Conservation (phyloP, 257 asterid species). For the Primulina tabacum region DNA sequence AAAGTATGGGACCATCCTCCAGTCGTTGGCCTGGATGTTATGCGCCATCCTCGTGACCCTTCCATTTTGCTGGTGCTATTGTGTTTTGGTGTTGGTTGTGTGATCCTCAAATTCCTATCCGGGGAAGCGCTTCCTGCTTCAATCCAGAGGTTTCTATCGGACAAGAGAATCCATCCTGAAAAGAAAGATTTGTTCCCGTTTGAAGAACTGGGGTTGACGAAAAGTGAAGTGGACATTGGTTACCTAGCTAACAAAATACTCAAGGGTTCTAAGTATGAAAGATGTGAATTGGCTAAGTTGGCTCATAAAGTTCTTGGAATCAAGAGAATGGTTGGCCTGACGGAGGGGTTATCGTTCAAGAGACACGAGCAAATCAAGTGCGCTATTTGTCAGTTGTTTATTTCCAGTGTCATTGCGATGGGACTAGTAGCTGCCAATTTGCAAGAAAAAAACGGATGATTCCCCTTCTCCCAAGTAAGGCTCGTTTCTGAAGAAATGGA, state of each 20-base stretch:
- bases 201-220: conserved; percentile 35
- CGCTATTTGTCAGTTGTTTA: conserved; percentile 44
- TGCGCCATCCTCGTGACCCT: too few relatives aligned
- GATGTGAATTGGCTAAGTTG: conserved; percentile 33
- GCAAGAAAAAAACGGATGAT: conserved; percentile 14
- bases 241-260: conserved; percentile 38
- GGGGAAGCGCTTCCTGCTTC: neutral
- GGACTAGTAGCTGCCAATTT: conserved; percentile 27
- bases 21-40: too few relatives aligned
- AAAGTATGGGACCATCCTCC: too few relatives aligned
- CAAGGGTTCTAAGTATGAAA: conserved; percentile 34
- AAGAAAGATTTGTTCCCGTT: conserved; percentile 32
- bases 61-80: too few relatives aligned
- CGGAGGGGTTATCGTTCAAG: conserved; percentile 44
- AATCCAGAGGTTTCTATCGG: neutral
- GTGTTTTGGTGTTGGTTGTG: conserved; percentile 19
- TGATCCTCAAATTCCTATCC: neutral
- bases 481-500: conserved; percentile 25
- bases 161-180: neutral
- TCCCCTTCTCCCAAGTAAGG: conserved; percentile 16
- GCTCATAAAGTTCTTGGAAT: conserved; percentile 35
- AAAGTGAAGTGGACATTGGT: conserved; percentile 32
- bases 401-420: conserved; percentile 36
- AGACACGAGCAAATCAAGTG: conserved; percentile 43
- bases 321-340: conserved; percentile 38